phyloP scores from a whole-genome alignment of 805 yeast species.

The Wickerhamomyces mucosus region DNA sequence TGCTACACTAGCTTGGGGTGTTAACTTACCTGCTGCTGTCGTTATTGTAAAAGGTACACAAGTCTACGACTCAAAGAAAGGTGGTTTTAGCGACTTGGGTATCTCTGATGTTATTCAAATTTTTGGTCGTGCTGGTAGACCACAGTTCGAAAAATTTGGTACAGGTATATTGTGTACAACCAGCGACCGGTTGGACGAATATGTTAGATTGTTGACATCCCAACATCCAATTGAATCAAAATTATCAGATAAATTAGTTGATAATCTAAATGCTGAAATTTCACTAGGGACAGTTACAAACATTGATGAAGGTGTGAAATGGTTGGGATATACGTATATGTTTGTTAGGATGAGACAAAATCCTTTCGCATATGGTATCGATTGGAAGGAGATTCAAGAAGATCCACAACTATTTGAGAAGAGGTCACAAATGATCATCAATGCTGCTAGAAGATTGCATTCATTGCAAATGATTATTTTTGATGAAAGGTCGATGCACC shows the following conservation, averaged over 20 bases:
- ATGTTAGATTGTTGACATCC: conserved; percentile 79
- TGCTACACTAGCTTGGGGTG: conserved; percentile 99
- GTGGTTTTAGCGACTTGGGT: conserved; percentile 90
- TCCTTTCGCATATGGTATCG: conserved; percentile 87
- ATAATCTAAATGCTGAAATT: conserved; percentile 92
- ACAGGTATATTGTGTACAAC: conserved; percentile 87
- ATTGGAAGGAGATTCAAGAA: conserved; percentile 72
- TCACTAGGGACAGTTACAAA: conserved; percentile 92
- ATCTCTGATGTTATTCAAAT: conserved; percentile 96
- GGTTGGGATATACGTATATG: conserved; percentile 97
- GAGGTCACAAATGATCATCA: conserved; percentile 64
- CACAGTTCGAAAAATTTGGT: conserved; percentile 89
- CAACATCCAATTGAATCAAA: conserved; percentile 95
- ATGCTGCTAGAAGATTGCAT: conserved; percentile 80
- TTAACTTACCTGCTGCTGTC: conserved; percentile 94
- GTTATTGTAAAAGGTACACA: conserved; percentile 96
- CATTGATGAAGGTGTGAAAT: conserved; percentile 87
- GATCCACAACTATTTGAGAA: conserved; percentile 74
- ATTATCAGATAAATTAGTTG: conserved; percentile 68
- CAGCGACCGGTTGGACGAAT: conserved; percentile 73
- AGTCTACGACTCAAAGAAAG: conserved; percentile 86
- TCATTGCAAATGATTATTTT: conserved; percentile 86
- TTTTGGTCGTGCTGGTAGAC: conserved; percentile 99
- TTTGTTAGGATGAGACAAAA: conserved; percentile 90
- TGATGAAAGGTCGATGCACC: conserved; percentile 74